Base-by-base conservation (phyloP, 345 rosid species). In the Eucalyptus polybractea region DNA sequence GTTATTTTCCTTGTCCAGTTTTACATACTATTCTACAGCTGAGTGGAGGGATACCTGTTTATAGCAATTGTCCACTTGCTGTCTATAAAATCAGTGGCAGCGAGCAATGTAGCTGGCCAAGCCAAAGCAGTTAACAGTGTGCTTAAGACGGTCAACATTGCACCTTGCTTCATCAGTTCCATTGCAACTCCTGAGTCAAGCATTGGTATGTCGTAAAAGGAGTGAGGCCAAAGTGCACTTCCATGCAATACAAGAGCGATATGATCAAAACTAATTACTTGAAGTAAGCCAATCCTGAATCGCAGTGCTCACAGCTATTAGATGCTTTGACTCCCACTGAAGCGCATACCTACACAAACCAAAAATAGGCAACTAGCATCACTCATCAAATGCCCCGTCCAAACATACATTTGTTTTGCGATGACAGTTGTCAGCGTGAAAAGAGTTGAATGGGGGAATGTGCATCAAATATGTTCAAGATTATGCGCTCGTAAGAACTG, bases 231-330 rank as follows among this genome's bases (percentile, higher is more conserved):
- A 76, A 76, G 3, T 76, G 47, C 2, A 76, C 47, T 19, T 76
- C 7, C 14, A 76, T 21, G 47, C 2, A 40, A 37, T 76, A 37
- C 13, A 88, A 88, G 49, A 90, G 87, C 72, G 16, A 90, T 85
- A 87, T 88, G 87, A 76, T 86, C 22, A 54, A 93, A 93, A 91
- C 80, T 86, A 90, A 92, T 95, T 97, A 97, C 99, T 95, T 95
- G 99, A 98, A 89, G 99, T 97, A 90, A 98, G 96, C 98, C 98
- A 98, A 92, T 98, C 99, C 93, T 95, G 98, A 94, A 98, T 95
- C 33, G 98, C 97, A 86, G 98, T 96, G 96, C 99, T 98, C 92
- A 98, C 96, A 90, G 97, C 97, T 89, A 97, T 94, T 89, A 98
- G 94, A 92, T 95, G 95, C 92, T 94, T 93, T 50, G 99, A 95